Evolutionary conservation across 1,284 basidiomycete genomes (phyloP), one percentile per base, ranked within the genome.

Genomic region (Ustilago trichophora): DNA sequence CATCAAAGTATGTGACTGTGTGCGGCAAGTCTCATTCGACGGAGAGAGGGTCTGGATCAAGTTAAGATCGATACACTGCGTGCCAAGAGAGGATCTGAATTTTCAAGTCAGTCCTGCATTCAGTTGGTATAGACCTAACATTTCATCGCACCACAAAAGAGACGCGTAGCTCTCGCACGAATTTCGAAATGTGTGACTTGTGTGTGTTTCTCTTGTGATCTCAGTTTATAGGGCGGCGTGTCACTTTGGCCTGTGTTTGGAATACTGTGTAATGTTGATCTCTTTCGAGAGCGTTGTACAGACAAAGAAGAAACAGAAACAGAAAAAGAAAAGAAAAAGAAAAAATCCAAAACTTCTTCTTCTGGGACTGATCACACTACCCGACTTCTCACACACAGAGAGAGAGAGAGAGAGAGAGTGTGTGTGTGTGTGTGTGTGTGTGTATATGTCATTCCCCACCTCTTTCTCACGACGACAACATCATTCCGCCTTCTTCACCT

Each of bases 311-410:
- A 11, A 25, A 40, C 18, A 36, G 16, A 36, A 19, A 13, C 16
- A 16, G n/a, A 16, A 16, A 15, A 32, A 42, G 19, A 9, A 29
- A 42, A 33, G 34, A 29, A 22, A 47, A 38, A 24, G 34, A 25
- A 53, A 45, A 43, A 54, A 41, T 46, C 40, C 12, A 48, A 47
- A 55, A 43, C 33, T 48, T 48, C 45, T 55, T 55, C 40, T 48
- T 34, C 32, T 32, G n/a, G n/a, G n/a, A n/a, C n/a, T n/a, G 36
- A 27, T 54, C 52, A 54, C 52, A 41, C 44, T 49, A 49, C 45
- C 38, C 6, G 32, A 41, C 18, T 11, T 27, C 21, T 41, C n/a
- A 16, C 25, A 27, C 16, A n/a, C 27, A 31, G n/a, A n/a, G n/a
- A n/a, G n/a, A n/a, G n/a, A n/a, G n/a, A n/a, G n/a, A n/a, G n/a